Evolutionary conservation across 2,329 filamentous ascomycete species (phyloP).

Genomic region (Malbranchea zuffiana): DNA sequence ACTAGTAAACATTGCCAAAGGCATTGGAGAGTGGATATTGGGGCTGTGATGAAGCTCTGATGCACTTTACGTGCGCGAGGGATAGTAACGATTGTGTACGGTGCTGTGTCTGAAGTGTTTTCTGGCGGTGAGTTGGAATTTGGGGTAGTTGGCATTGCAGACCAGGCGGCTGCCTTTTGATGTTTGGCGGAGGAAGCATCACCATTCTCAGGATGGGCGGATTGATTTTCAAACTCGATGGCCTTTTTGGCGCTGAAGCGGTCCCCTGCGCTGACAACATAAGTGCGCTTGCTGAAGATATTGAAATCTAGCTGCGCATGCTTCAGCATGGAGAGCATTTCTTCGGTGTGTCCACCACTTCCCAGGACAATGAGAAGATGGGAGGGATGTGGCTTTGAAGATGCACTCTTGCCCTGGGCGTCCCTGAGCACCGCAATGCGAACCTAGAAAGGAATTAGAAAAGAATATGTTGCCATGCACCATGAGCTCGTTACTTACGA

Average conservation of each 20-base stretch:
- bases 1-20: conserved; percentile 52
- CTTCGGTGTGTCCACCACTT: conserved; percentile 85
- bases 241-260: conserved; percentile 55
- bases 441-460: no score
- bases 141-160: conserved; percentile 16
- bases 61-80: conserved; percentile 71
- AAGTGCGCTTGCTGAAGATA: conserved; percentile 59
- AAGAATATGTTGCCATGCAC: no score
- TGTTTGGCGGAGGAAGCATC: conserved; percentile 13
- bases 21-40: conserved; percentile 55
- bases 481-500: no score
- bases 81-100: conserved; percentile 56
- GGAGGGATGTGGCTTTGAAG: no score
- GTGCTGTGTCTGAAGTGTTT: conserved; percentile 17
- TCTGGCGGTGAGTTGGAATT: not conserved
- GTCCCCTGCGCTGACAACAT: conserved; percentile 70
- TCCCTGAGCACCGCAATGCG: no score
- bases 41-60: conserved; percentile 64
- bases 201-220: not conserved
- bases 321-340: conserved; percentile 81
- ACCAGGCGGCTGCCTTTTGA: conserved; percentile 24
- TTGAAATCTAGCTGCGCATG: conserved; percentile 38
- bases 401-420: no score
- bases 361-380: conserved; percentile 76
- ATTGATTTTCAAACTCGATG: conserved; percentile 48